Percentiles rank a stretch among this genome's conserved stretches.
These are phyloP conservation scores for Hypoxylon sp. DNA, from an alignment of 2,329 filamentous ascomycete genomes.

Conservation along the genomic window DNA sequence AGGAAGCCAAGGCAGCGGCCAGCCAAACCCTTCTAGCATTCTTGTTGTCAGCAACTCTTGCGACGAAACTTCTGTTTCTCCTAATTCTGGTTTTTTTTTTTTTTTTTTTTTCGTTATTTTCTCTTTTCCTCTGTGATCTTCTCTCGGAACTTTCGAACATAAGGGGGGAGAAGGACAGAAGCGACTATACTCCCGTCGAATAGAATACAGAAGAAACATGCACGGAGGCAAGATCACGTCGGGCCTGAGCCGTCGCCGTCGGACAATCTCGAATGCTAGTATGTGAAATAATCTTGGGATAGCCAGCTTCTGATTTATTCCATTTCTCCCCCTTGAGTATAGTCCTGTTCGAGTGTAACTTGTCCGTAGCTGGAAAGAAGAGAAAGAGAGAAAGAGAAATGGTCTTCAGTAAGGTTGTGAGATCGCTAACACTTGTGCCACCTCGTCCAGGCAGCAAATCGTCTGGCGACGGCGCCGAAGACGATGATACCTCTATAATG, in stretches of 20 bases:
- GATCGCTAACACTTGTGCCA: constrained; percentile 23
- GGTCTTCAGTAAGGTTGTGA: not conserved
- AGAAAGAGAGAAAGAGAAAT: not conserved
- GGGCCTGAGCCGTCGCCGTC: constrained; percentile 40
- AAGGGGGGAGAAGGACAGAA: too few species aligned
- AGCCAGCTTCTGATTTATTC: not conserved
- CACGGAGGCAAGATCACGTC: constrained; percentile 41
- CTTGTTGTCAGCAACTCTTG: not conserved
- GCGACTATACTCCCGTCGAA: not conserved
- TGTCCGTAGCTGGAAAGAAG: not conserved
- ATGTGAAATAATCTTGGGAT: constrained; percentile 28
- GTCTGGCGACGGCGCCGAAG: constrained; percentile 66
- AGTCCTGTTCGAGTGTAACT: not conserved
- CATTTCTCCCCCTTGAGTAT: not conserved
- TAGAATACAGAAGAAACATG: constrained; percentile 31
- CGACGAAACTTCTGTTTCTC: constrained; percentile 6
- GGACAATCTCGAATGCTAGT: constrained; percentile 44
- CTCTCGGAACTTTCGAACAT: not conserved
- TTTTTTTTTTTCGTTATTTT: too few species aligned
- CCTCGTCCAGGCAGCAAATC: constrained; percentile 41
- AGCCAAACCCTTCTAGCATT: constrained; percentile 9
- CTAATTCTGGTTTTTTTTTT: too few species aligned
- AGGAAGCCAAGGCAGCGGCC: not conserved
- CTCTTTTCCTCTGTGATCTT: too few species aligned
- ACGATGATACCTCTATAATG: constrained; percentile 81